Conservation (phyloP, 768 basidiomycete species). For the Boletus subparvulus region DNA sequence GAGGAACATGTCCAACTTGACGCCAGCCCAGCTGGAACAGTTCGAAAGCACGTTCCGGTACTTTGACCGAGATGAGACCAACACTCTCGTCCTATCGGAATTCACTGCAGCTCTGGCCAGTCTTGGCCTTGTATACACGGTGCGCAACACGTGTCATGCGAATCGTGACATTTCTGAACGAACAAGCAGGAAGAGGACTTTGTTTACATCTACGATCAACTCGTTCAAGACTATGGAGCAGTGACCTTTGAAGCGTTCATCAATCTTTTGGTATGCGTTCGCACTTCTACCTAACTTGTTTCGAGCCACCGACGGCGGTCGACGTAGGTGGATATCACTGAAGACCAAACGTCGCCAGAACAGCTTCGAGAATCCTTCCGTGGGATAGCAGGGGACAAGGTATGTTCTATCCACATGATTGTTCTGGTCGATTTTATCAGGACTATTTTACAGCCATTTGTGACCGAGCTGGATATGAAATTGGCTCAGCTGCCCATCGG, state of each 20-base stretch:
- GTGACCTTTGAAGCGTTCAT: constrained; percentile 94
- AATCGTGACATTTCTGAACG: not conserved
- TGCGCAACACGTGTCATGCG: constrained; percentile 30
- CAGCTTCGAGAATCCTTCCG: constrained; percentile 94
- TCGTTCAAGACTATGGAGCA: constrained; percentile 79
- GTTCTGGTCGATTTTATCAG: not conserved
- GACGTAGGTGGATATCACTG: constrained; percentile 85
- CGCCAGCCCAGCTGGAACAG: constrained; percentile 93
- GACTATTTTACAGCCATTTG: constrained; percentile 63
- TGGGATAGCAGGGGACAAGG: constrained; percentile 88
- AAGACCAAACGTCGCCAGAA: constrained; percentile 91
- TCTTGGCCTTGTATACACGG: constrained; percentile 90
- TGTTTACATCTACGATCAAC: constrained; percentile 76
- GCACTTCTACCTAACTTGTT: not conserved
- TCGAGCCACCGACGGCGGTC: constrained; percentile 1
- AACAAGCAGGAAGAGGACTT: constrained; percentile 76
- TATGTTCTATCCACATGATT: constrained; percentile 28
- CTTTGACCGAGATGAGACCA: constrained; percentile 92
- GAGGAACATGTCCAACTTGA: constrained; percentile 89
- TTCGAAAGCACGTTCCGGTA: constrained; percentile 97
- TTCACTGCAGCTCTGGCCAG: constrained; percentile 94
- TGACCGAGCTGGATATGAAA: constrained; percentile 91
- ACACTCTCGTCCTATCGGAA: constrained; percentile 80
- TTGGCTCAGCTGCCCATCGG: constrained; percentile 75
- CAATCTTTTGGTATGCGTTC: constrained; percentile 71